These are phyloP conservation scores for Leccinum arenicola DNA, from an alignment of 768 basidiomycete species.

Conservation along the genomic window DNA sequence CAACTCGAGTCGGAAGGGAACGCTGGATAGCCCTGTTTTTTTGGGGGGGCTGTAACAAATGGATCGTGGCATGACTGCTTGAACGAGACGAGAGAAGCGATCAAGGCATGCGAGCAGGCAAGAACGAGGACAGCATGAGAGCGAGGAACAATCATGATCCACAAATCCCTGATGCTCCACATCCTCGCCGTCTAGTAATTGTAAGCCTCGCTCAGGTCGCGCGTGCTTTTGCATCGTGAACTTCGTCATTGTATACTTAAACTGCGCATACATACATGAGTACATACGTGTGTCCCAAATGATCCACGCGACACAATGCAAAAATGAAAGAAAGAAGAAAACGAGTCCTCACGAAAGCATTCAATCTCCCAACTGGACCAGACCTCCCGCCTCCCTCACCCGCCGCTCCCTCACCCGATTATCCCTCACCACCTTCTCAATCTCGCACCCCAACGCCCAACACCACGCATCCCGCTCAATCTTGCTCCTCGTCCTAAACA, in stretches of 20 bases:
- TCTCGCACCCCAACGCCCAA: slow-evolving; percentile 88
- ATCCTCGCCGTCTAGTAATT: neutral
- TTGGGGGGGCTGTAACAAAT: neutral
- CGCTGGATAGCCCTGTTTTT: neutral
- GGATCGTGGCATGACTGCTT: neutral
- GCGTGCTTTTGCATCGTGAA: neutral
- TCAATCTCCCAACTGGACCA: slow-evolving; percentile 36
- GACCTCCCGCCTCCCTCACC: slow-evolving; percentile 61
- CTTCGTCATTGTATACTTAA: neutral
- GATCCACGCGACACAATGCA: neutral
- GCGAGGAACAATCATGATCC: neutral
- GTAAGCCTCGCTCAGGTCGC: neutral
- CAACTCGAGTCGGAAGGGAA: neutral
- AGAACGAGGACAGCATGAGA: neutral
- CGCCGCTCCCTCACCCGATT: slow-evolving; percentile 62
- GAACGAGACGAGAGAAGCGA: neutral
- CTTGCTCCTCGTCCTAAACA: slow-evolving; percentile 76
- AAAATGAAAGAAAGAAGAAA: neutral
- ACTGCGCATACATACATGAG: neutral
- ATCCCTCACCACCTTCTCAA: slow-evolving; percentile 71
- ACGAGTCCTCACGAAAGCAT: neutral
- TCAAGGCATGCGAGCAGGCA: neutral
- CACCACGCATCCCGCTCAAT: slow-evolving; percentile 94
- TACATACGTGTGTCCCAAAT: neutral
- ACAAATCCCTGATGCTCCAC: neutral